Conservation (phyloP, 2,329 filamentous ascomycete genomes). For the Penicillium sp. region DNA sequence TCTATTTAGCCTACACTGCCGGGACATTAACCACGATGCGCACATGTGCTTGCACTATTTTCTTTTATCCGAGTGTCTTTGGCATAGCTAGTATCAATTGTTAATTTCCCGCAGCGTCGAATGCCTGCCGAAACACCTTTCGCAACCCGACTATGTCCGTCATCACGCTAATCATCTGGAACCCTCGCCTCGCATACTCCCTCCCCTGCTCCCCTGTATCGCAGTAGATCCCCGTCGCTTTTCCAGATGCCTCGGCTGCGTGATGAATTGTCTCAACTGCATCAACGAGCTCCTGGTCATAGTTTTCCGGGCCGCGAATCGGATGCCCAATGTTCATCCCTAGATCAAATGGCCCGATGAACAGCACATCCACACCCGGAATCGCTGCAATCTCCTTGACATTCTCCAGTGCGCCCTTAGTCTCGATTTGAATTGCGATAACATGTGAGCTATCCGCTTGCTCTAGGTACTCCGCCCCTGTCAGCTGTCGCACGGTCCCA, state of each 20-base stretch:
- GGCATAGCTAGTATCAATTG: background rate
- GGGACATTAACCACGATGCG: background rate
- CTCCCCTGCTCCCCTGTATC: background rate
- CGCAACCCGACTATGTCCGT: background rate
- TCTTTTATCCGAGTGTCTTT: background rate
- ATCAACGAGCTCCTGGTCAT: background rate
- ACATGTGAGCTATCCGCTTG: background rate
- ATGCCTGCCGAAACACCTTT: background rate
- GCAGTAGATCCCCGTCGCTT: background rate
- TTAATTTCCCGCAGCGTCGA: too few relatives aligned
- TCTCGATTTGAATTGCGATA: background rate
- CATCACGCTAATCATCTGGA: background rate
- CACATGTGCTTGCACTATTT: background rate
- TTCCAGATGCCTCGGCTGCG: background rate
- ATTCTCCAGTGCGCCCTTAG: constrained; percentile 42
- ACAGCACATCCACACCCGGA: constrained; percentile 42
- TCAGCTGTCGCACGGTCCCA: too few relatives aligned
- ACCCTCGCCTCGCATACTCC: background rate
- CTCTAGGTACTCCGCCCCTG: background rate
- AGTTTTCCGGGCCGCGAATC: background rate
- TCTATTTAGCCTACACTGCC: background rate
- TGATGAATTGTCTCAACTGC: background rate
- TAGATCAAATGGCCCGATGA: constrained; percentile 40
- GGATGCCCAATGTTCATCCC: constrained; percentile 29
- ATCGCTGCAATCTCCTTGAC: constrained; percentile 31